phyloP scores from a whole-genome alignment of 78 protist species.

The slime mould (Dictyostelium discoideum) region DNA sequence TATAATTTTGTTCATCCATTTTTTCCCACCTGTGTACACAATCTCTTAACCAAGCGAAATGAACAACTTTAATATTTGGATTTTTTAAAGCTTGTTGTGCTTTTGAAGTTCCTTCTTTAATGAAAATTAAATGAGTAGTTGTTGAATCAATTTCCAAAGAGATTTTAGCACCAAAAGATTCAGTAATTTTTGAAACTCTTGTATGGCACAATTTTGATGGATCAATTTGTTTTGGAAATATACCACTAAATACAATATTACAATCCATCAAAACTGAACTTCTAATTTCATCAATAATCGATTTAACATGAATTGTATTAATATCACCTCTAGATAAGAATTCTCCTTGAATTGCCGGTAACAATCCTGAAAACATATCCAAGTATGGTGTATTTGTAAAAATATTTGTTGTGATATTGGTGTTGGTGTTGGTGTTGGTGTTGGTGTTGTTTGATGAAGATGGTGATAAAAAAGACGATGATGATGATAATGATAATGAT shows the following conservation, averaged over 20 bases:
- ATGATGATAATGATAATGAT: neutral
- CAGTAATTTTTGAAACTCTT: conserved; percentile 35
- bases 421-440: neutral
- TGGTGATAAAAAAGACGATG: neutral
- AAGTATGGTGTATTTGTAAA: conserved; percentile 11
- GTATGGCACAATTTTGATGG: conserved; percentile 23
- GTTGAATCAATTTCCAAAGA: conserved; percentile 36
- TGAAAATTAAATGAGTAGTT: conserved; percentile 65
- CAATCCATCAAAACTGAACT: conserved; percentile 45
- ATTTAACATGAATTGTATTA: neutral
- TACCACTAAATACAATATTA: conserved; percentile 70
- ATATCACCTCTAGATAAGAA: conserved; percentile 4
- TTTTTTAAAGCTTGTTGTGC: conserved; percentile 50
- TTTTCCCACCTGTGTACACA: conserved; percentile 64
- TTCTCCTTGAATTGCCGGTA: conserved; percentile 23
- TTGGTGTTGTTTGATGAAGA: neutral
- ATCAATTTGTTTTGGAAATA: conserved; percentile 73
- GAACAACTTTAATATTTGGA: conserved; percentile 68
- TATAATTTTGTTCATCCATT: conserved; percentile 57
- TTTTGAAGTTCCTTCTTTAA: conserved; percentile 74
- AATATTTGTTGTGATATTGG: neutral
- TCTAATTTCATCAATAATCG: conserved; percentile 9
- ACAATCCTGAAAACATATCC: conserved; percentile 43
- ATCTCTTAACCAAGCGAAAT: conserved; percentile 66
- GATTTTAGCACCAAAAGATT: conserved; percentile 74